Evolutionary conservation across 495 filamentous ascomycete genomes (phyloP), one percentile per base, ranked within the genome.

Genomic region (Xylaria acuta): DNA sequence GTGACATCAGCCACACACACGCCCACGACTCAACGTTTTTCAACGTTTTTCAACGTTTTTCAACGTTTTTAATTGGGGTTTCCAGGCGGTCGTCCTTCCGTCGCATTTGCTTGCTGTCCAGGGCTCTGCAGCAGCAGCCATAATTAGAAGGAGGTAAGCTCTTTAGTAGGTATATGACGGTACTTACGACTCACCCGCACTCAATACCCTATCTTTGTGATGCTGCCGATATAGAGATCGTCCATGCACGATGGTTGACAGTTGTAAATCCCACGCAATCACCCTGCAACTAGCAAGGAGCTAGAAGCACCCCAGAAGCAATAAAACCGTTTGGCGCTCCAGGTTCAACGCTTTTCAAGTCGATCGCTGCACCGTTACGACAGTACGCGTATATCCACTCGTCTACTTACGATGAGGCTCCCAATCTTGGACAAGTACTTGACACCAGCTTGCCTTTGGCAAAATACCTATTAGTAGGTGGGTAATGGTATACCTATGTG

Each of bases 231-330:
- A 64, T 41, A 16, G 49, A 20, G 65, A 67, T 67, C 65, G 49
- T 43, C 65, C 20, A 54, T 56, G 65, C 65, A 67, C 34, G 65
- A 67, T 56, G 34, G 47, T 41, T 56, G 65, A 49, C 65, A 56
- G 49, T 56, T 34, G 53, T 58, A 43, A 69, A 56, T 27, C 47
- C 51, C 47, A 69, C 49, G 49, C 65, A 54, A 41, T 30, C 43
- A 30, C 32, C 18, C 51, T 41, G 65, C 51, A 5, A 56, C 47
- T 68, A 56, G 65, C 36, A 54, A 27, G 3, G 41, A 62, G 51
- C 53, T 69, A 62, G 68, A 70, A 53, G 58, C 43, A 63, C 38
- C 68, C 68, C 56, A 70, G 68, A 70, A 51, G 59, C 58, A 70
- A 64, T n/a, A 34, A 34, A 22, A 59, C 38, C 38, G 38, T 60